These are phyloP conservation scores for Tolypocladium amazonense DNA, from an alignment of 2,329 filamentous ascomycete genomes.

Conservation along the genomic window DNA sequence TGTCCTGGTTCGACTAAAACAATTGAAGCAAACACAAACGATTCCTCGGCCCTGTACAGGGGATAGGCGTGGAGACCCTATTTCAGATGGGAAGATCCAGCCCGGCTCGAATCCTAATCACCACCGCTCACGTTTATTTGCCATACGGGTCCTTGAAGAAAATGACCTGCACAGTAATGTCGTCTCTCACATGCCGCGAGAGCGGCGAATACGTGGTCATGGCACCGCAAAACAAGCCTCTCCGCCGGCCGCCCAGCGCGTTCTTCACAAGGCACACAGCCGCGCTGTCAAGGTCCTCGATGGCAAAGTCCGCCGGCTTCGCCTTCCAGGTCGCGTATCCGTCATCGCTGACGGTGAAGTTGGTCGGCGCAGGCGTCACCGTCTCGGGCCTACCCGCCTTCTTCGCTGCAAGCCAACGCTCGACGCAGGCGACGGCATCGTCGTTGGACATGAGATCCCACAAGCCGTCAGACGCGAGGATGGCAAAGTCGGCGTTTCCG, in stretches of 20 bases:
- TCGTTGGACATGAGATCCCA: constrained; percentile 51
- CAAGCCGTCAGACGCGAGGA: constrained; percentile 56
- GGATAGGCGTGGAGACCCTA: no score
- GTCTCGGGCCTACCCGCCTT: constrained; percentile 14
- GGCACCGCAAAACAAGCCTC: constrained; percentile 62
- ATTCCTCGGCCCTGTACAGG: no score
- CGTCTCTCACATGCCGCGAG: constrained; percentile 55
- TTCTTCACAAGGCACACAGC: constrained; percentile 76
- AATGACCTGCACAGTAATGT: constrained; percentile 76
- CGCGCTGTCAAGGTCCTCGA: constrained; percentile 64
- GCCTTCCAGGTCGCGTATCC: constrained; percentile 13
- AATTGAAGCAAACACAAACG: no score
- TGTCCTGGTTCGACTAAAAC: no score
- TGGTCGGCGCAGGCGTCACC: constrained; percentile 7
- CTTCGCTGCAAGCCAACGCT: constrained; percentile 35
- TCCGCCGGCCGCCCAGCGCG: constrained; percentile 65
- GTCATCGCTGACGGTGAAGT: constrained; percentile 7
- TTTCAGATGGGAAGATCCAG: neutral
- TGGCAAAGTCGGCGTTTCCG: constrained; percentile 42
- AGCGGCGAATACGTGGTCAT: constrained; percentile 62
- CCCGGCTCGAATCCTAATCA: neutral
- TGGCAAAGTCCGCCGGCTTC: constrained; percentile 49
- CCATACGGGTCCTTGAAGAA: constrained; percentile 34
- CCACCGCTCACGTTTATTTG: neutral
- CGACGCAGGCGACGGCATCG: constrained; percentile 47